These are phyloP conservation scores for Sequoia sempervirens DNA, from an alignment of 75 land plant species.

Conservation along the genomic window DNA sequence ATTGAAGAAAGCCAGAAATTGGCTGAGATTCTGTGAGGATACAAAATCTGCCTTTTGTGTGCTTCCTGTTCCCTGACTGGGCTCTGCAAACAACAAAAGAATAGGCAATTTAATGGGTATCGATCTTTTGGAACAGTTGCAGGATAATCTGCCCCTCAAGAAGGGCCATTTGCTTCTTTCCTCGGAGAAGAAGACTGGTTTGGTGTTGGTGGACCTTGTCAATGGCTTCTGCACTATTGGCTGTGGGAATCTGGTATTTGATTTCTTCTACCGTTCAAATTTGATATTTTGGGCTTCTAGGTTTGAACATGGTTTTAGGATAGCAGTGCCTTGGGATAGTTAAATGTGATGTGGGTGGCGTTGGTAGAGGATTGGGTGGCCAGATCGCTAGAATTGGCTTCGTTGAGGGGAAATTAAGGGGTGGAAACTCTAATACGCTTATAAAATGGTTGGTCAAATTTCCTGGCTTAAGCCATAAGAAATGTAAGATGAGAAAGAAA, in stretches of 20 bases:
- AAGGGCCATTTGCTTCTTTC: constrained; percentile 26
- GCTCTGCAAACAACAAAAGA: background rate
- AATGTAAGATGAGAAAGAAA: background rate
- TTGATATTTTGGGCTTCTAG: background rate
- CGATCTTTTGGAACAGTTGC: constrained; percentile 25
- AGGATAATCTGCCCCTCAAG: constrained; percentile 21
- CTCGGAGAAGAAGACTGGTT: constrained; percentile 32
- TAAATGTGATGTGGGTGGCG: background rate
- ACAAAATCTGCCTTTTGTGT: background rate
- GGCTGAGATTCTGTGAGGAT: background rate
- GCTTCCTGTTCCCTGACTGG: background rate
- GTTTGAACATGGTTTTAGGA: background rate
- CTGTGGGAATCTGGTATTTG: constrained; percentile 65
- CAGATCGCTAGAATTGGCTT: background rate
- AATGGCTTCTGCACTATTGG: constrained; percentile 95
- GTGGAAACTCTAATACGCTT: background rate
- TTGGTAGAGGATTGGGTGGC: background rate
- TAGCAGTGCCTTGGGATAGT: background rate
- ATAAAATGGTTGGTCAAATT: background rate
- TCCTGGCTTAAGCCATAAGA: background rate
- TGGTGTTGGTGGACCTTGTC: constrained; percentile 80
- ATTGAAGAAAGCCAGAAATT: no score
- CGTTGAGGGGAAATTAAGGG: background rate
- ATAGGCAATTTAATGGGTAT: background rate
- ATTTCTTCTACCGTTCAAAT: background rate